A percentile compares a stretch with the other conserved stretches of the same genome.
Conservation (phyloP, 225 moss, liverwort and hornwort genomes). For the Pseudoscleropodium purum region DNA sequence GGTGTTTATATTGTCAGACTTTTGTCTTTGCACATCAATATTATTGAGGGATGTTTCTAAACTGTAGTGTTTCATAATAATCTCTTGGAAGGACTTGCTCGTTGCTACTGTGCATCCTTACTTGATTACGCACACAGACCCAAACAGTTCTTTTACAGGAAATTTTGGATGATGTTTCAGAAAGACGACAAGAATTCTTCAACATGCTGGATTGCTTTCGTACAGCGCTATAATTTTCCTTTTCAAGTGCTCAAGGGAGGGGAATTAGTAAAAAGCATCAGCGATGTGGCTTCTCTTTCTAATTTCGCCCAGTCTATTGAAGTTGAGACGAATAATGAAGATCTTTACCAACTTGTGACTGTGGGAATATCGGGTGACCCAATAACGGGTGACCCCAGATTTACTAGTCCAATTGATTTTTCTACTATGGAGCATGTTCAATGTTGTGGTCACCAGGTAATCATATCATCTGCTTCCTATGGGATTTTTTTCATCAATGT, state of each 20-base stretch:
- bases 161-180: conserved; percentile 33
- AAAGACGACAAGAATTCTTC: conserved; percentile 75
- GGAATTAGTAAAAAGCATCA: background rate
- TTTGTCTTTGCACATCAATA: background rate
- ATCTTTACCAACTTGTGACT: conserved; percentile 22
- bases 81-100: background rate
- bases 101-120: background rate
- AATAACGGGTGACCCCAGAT: background rate
- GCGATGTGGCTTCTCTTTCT: background rate
- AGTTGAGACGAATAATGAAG: background rate
- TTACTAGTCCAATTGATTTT: conserved; percentile 37
- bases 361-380: conserved; percentile 23
- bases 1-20: background rate
- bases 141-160: background rate
- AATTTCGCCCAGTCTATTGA: background rate
- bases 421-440: conserved; percentile 74
- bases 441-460: conserved; percentile 98
- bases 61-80: background rate
- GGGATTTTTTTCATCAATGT: background rate
- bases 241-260: conserved; percentile 25
- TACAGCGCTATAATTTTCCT: conserved; percentile 82
- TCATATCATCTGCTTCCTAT: background rate
- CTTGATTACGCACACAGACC: background rate
- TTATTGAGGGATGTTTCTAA: background rate
- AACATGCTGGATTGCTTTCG: conserved; percentile 86